Evolutionary conservation across 352 stramenopile species (phyloP), one percentile per base, ranked within the genome.

Genomic region (Globisporangium recalcitrans): DNA sequence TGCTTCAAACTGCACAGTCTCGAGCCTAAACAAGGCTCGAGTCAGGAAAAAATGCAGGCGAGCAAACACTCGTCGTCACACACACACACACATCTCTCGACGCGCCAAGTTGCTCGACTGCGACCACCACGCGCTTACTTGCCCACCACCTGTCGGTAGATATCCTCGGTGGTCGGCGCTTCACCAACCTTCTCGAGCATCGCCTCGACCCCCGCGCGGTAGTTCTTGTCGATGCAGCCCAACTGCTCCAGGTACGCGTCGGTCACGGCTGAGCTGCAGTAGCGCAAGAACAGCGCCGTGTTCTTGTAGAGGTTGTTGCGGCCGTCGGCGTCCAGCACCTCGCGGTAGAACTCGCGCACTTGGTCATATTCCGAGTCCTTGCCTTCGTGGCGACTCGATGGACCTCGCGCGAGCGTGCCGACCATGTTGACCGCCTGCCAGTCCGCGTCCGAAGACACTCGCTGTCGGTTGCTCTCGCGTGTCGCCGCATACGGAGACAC

Each of bases 241-340:
- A 74, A 58, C 58, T 74, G 68, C 56, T 14, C 16, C 64, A 74
- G 31, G 48, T 74, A 74, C 47, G 62, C 64, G 6, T 52, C 11
- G 52, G 64, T 65, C 13, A 71, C 52, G 1, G 44, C 26, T 0
- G 52, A 46, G 22, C 52, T 51, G 46, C 68, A 74, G 42, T 69
- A 74, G 38, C 68, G 68, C 56, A 74, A 34, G n/a, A 54, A 71
- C 46, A 51, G 32, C 24, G 64, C 64, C 46, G 68, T 74, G 64
- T 74, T 74, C 27, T 68, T 58, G 56, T 66, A 62, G 13, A 53
- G 19, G 47, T 53, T 53, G 6, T 19, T 5, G 24, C 47, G 47
- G 2, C 47, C 47, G 2, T 34, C 47, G 14, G 19, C 47, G 14
- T 53, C 47, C 47, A 53, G 47, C 22, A 29, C 47, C 9, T 53